Conservation (phyloP, 768 basidiomycete species). For the Antrodiella citrinella region DNA sequence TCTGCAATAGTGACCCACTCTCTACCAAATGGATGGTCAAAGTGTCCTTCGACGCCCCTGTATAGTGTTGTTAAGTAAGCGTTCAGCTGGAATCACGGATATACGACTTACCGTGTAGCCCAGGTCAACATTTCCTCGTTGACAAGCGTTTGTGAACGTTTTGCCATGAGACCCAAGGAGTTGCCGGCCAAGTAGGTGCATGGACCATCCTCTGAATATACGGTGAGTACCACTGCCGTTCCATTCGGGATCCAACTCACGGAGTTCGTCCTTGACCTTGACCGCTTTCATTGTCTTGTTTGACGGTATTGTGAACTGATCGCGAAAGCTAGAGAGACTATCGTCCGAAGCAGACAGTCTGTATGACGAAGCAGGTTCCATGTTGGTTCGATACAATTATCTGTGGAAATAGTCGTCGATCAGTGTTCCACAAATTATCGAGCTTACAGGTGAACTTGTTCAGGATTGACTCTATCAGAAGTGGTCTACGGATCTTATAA, state of each 20-base stretch:
- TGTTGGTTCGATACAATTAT: too few relatives aligned
- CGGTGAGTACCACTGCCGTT: not conserved
- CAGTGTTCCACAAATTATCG: too few relatives aligned
- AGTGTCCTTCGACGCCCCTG: slow-evolving; percentile 86
- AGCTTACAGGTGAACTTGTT: too few relatives aligned
- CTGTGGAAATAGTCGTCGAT: too few relatives aligned
- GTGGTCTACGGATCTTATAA: too few relatives aligned
- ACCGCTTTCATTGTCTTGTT: slow-evolving; percentile 20
- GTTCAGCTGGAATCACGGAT: too few relatives aligned
- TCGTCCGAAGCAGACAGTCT: slow-evolving; percentile 14
- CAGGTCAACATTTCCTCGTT: slow-evolving; percentile 81
- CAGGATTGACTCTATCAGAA: too few relatives aligned
- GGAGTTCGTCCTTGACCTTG: slow-evolving; percentile 12
- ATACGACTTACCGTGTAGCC: slow-evolving; percentile 52
- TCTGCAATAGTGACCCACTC: slow-evolving; percentile 80
- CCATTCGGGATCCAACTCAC: slow-evolving; percentile 7
- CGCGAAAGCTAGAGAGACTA: slow-evolving; percentile 16
- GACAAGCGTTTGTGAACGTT: slow-evolving; percentile 61
- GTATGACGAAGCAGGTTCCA: not conserved
- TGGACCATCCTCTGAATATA: slow-evolving; percentile 21
- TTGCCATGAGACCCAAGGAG: slow-evolving; percentile 80
- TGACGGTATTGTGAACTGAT: slow-evolving; percentile 45
- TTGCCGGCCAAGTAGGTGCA: slow-evolving; percentile 93
- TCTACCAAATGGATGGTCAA: slow-evolving; percentile 75
- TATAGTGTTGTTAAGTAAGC: slow-evolving; percentile 5